These are phyloP conservation scores for Cudoniella acicularis DNA, from an alignment of 495 filamentous ascomycete genomes.

Conservation along the genomic window DNA sequence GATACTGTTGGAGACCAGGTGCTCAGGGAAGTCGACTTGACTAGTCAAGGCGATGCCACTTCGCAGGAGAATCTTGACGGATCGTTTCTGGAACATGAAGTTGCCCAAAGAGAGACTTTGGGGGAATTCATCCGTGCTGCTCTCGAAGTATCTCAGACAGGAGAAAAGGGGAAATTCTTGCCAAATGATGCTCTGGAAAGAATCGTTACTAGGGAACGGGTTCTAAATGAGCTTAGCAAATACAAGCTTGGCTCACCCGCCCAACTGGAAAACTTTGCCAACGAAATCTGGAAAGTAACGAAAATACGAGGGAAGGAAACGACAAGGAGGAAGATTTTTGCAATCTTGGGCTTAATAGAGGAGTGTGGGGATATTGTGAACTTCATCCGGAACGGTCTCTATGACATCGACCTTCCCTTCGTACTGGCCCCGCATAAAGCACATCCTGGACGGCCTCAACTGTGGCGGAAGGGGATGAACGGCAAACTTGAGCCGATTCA, in stretches of 20 bases:
- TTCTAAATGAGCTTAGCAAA: constrained; percentile 5
- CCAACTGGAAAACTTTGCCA: neutral
- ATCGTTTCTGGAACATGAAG: neutral
- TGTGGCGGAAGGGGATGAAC: neutral
- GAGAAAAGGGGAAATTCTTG: constrained; percentile 13
- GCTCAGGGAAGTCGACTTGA: neutral
- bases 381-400: constrained; percentile 20
- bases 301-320: constrained; percentile 2
- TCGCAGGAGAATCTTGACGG: neutral
- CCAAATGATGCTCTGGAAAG: constrained; percentile 4
- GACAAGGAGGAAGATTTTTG: constrained; percentile 20
- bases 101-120: neutral
- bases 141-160: neutral
- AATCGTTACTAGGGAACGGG: constrained; percentile 8
- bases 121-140: neutral
- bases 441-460: neutral
- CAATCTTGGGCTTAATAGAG: constrained; percentile 23
- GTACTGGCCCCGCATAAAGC: neutral
- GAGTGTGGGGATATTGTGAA: constrained; percentile 2
- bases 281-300: neutral
- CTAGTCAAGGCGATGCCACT: neutral
- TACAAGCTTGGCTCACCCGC: neutral
- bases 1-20: neutral
- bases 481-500: neutral
- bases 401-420: constrained; percentile 24